Evolutionary conservation across 78 protist genomes (phyloP).

Genomic region (Dictyostelium citrinum): DNA sequence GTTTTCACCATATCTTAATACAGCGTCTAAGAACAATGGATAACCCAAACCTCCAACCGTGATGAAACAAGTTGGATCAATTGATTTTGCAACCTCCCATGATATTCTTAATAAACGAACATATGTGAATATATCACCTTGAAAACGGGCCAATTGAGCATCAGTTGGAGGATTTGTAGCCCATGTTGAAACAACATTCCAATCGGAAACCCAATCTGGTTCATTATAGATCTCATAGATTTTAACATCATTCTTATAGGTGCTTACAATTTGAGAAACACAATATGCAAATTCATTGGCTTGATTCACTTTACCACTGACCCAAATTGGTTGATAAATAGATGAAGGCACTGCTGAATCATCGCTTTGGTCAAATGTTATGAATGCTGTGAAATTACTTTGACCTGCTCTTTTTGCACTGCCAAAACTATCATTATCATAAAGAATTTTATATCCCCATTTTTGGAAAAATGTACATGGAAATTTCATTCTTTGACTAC

Average conservation of each 20-base stretch:
- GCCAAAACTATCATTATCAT: conserved; percentile 6
- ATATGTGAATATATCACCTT: conserved; percentile 9
- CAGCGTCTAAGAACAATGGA: conserved; percentile 25
- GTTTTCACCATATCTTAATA: conserved; percentile 20
- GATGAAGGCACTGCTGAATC: neutral
- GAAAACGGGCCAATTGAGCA: neutral
- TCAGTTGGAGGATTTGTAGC: neutral
- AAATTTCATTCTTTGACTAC: neutral
- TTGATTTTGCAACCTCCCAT: conserved; percentile 14
- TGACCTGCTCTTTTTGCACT: conserved; percentile 4
- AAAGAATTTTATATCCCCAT: neutral
- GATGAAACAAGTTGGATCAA: conserved; percentile 11
- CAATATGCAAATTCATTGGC: conserved; percentile 14
- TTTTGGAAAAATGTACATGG: neutral
- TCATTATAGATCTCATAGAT: conserved; percentile 25
- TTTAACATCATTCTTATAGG: neutral
- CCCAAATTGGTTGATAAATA: neutral
- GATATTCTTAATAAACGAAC: conserved; percentile 27
- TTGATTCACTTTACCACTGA: neutral
- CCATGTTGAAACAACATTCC: conserved; percentile 10
- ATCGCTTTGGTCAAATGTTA: neutral
- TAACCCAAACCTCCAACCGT: conserved; percentile 40
- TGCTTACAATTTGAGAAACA: neutral
- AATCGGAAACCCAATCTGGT: conserved; percentile 25
- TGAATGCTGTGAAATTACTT: conserved; percentile 14